A percentile compares a stretch with the other conserved stretches of the same genome.
Conservation (phyloP, 1,284 basidiomycete species). For the Cutaneotrichosporon arboriforme region DNA sequence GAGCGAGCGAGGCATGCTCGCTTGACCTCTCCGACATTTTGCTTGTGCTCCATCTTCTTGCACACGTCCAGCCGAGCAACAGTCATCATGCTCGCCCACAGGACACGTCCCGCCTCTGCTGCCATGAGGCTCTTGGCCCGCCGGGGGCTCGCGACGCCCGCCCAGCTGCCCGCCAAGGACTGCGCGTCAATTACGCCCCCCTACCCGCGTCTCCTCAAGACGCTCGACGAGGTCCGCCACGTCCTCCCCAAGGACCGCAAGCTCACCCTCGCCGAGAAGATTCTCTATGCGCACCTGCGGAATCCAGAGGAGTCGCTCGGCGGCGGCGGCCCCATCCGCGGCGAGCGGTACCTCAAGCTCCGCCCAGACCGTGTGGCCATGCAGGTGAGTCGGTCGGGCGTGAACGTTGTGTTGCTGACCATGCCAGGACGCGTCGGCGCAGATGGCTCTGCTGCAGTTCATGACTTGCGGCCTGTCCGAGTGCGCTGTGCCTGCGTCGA, state of each 20-base stretch:
- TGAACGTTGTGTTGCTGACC: no score
- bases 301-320: slow-evolving; percentile 68
- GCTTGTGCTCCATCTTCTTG: no score
- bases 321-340: slow-evolving; percentile 64
- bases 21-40: no score
- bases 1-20: no score
- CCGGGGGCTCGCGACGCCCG: slow-evolving; percentile 42
- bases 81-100: slow-evolving; percentile 13
- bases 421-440: slow-evolving; percentile 84
- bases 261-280: slow-evolving; percentile 94
- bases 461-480: slow-evolving; percentile 89
- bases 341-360: slow-evolving; percentile 85
- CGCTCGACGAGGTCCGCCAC: slow-evolving; percentile 65
- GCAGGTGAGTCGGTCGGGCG: slow-evolving; percentile 56
- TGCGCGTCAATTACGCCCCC: slow-evolving; percentile 77
- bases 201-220: slow-evolving; percentile 69
- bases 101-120: slow-evolving; percentile 14
- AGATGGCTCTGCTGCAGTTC: slow-evolving; percentile 92
- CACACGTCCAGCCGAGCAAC: not conserved
- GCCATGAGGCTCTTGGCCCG: slow-evolving; percentile 8
- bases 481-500: slow-evolving; percentile 79
- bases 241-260: slow-evolving; percentile 57
- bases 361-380: slow-evolving; percentile 91
- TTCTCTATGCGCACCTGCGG: slow-evolving; percentile 86
- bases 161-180: slow-evolving; percentile 42